Base-by-base conservation (phyloP, 257 asterid genomes). In the Salvia miltiorrhiza region DNA sequence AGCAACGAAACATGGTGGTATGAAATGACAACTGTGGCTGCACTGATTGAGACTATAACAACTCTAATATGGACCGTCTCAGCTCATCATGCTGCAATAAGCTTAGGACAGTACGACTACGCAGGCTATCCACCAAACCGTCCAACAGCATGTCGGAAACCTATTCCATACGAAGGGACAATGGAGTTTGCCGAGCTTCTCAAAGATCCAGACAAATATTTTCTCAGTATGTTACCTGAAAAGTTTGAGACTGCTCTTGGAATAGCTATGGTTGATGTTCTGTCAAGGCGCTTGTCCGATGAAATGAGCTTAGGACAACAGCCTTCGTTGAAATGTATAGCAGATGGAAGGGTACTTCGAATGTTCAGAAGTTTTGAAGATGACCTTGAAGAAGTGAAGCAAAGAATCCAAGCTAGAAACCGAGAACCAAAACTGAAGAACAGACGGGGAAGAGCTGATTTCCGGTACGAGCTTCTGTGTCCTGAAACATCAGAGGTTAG, bases 111-210 rank as follows among this genome's bases (percentile, higher is more conserved):
- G 20, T 84, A 81, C 56, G 82, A 39, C 30, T 81, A 79, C 55
- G 75, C 76, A 20, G 86, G 86, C 30, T 78, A 81, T 65, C 86
- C 86, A 39, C 84, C 74, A 57, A 79, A 81, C 63, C 78, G 79
- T 30, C 80, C 87, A 41, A 74, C 71, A 16, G 53, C 56, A 45
- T 81, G 85, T 70, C 69, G 59, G n/a, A 73, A 65, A 30, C 75
- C 73, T 61, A 65, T 84, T 64, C 86, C 86, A 9, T 30, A 47
- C 10, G 86, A 81, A 77, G 89, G 85, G 72, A 84, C 86, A 65
- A 50, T 14, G 57, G 89, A 81, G 58, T 84, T 79, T n/a, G 89
- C 85, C 21, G 83, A 79, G 64, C 77, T 84, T 72, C 83, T 79
- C 43, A 60, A 39, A 23, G 69, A 77, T 68, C 85, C 87, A 1